These are phyloP conservation scores for Clonostachys sp. DNA, from an alignment of 2,329 filamentous ascomycete species.

Conservation along the genomic window DNA sequence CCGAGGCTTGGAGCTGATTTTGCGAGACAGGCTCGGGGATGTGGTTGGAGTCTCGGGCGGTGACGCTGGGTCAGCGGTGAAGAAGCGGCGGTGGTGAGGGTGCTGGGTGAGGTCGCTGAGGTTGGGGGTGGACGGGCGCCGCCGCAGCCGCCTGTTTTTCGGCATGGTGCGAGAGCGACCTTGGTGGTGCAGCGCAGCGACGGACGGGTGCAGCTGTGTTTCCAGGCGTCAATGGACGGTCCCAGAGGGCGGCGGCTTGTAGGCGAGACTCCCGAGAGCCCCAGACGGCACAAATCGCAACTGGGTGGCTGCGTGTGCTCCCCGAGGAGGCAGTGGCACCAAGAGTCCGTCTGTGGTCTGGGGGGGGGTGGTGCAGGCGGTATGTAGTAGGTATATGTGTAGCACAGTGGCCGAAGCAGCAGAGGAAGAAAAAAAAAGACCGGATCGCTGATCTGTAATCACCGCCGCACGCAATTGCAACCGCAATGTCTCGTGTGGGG, in stretches of 20 bases:
- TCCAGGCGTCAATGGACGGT: no score
- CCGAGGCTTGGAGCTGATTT: constrained; percentile 20
- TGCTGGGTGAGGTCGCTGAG: constrained; percentile 13
- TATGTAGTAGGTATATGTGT: neutral
- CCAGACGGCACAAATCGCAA: no score
- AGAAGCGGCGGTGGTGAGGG: constrained; percentile 1
- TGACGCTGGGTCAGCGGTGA: constrained; percentile 34
- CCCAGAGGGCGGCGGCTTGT: no score
- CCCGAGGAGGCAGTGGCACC: no score
- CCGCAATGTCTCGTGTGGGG: no score
- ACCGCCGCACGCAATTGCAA: no score
- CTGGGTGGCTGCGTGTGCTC: no score
- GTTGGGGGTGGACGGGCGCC: constrained; percentile 35
- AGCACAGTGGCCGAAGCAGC: neutral
- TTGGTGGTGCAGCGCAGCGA: no score
- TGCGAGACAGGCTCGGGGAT: constrained; percentile 25
- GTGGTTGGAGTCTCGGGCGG: constrained; percentile 41
- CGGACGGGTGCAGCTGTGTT: no score
- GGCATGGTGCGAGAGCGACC: constrained; percentile 12
- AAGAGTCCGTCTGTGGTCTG: no score
- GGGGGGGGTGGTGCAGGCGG: neutral
- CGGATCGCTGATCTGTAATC: no score
- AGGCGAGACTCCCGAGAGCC: no score
- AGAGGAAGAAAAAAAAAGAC: neutral
- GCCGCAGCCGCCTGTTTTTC: constrained; percentile 21